Evolutionary conservation across 768 basidiomycete genomes (phyloP).

Genomic region (Boletellus sp.): DNA sequence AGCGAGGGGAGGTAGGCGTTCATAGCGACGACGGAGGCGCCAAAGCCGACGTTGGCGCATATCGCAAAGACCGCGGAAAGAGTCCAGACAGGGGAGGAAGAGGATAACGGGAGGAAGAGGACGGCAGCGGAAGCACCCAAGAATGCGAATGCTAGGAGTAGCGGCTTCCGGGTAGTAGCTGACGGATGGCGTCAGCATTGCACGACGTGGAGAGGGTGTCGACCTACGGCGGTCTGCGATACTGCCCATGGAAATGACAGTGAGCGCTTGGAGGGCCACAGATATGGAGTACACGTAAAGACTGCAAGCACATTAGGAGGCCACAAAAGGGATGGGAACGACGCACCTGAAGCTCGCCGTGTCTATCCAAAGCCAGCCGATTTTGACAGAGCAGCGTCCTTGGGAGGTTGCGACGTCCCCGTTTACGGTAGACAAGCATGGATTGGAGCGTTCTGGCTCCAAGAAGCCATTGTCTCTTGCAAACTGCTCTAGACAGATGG

Average conservation of each 20-base stretch:
- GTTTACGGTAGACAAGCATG: conserved; percentile 40
- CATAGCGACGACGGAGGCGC: conserved; percentile 82
- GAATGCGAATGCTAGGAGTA: conserved; percentile 72
- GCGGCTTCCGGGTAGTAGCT: conserved; percentile 68
- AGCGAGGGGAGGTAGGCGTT: conserved; percentile 84
- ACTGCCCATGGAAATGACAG: conserved; percentile 90
- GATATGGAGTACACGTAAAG: conserved; percentile 86
- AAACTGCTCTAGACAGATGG: conserved; percentile 84
- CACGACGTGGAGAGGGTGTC: too few species aligned
- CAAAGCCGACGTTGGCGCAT: conserved; percentile 81
- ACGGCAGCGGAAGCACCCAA: conserved; percentile 67
- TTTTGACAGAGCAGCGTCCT: conserved; percentile 70
- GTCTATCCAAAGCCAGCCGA: conserved; percentile 86
- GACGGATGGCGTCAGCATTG: conserved; percentile 21
- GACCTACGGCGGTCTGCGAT: conserved; percentile 85
- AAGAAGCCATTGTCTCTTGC: conserved; percentile 85
- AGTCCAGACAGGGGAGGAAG: conserved; percentile 66
- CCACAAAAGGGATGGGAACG: neutral
- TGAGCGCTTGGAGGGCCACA: conserved; percentile 87
- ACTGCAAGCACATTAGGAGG: conserved; percentile 36
- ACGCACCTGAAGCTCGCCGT: conserved; percentile 84
- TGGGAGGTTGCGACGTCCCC: conserved; percentile 29
- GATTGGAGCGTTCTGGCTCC: conserved; percentile 60
- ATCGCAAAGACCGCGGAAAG: conserved; percentile 67
- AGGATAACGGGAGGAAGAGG: conserved; percentile 70